Base-by-base conservation (phyloP, 129 eudicot species). In the Oenanthe sinensis region DNA sequence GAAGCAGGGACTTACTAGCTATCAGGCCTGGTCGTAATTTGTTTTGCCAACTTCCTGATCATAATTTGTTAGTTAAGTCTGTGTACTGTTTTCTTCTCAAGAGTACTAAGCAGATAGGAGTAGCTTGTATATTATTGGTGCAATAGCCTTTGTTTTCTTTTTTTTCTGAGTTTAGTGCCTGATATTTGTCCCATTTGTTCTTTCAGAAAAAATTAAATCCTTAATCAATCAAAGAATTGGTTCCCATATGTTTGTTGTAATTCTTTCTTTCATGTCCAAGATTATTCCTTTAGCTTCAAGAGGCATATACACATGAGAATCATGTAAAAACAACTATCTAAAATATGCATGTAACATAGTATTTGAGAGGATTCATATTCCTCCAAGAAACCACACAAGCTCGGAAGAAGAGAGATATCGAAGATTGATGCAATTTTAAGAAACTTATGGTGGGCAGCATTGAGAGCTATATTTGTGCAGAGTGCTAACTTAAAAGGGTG, bases 401-500 rank as follows among this genome's bases (percentile, higher is more conserved):
- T 60, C 1, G 1, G 68, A n/a, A 16, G 40, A 15, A 20, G 17
- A 72, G 36, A 11, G 45, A 7, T 24, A 40, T 20, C 9, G 58
- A 77, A 40, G 45, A 72, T n/a, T 16, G 13, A 20, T 19, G 26
- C 46, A 72, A 72, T 40, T 72, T 43, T 9, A 42, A 72, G 15
- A 9, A 43, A 43, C 24, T 2, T 19, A 9, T 22, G 33, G 75
- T 42, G 49, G 33, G 75, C 24, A 37, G 74, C 19, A 17, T 17
- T 9, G 26, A 17, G 48, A 71, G 49, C 49, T 19, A 16, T 20
- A 16, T 10, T 71, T 19, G 49, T 44, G 28, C 50, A 42, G 48
- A 42, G 30, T 17, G n/a, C 40, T 7, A 42, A 42, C 28, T 40
- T 71, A 37, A 8, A 91, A 70, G 97, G 97, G n/a, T 83, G 65